These are phyloP conservation scores for Salix brachista DNA, from an alignment of 345 rosid species.

Conservation along the genomic window DNA sequence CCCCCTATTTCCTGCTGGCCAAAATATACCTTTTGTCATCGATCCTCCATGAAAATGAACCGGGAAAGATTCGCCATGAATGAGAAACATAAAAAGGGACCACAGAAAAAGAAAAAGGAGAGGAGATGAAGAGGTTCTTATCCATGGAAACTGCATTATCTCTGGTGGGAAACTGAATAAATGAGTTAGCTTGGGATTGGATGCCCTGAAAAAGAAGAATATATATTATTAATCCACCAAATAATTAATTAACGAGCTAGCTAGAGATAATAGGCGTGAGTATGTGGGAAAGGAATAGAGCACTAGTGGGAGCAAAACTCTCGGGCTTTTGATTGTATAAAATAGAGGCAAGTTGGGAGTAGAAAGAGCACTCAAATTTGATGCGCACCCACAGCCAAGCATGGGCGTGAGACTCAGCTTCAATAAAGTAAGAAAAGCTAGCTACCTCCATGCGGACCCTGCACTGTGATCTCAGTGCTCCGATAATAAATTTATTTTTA, in stretches of 20 bases:
- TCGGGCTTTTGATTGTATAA: slow-evolving; percentile 2
- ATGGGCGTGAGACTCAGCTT: slow-evolving; percentile 10
- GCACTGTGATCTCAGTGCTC: slow-evolving; percentile 29
- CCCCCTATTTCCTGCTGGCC: not conserved
- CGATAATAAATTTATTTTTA: not conserved
- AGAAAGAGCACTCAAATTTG: slow-evolving; percentile 19
- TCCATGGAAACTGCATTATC: not conserved
- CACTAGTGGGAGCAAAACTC: not conserved
- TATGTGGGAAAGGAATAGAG: not conserved
- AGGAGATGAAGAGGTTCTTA: not conserved
- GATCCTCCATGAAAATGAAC: not conserved
- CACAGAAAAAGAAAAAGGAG: not conserved
- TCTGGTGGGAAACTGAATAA: not conserved
- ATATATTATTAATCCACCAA: slow-evolving; percentile 7
- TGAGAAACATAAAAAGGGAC: not conserved
- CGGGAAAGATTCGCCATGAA: not conserved
- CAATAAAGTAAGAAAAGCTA: slow-evolving; percentile 1
- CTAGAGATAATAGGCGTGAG: not conserved
- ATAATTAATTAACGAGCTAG: not conserved
- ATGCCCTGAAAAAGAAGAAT: slow-evolving; percentile 7
- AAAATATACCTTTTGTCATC: not conserved
- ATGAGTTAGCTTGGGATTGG: not conserved
- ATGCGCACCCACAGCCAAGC: slow-evolving; percentile 33
- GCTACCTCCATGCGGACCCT: slow-evolving; percentile 19
- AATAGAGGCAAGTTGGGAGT: slow-evolving; percentile 35